A percentile compares a stretch with the other conserved stretches of the same genome.
phyloP scores from a whole-genome alignment of 2,329 filamentous ascomycete genomes.

The Aureobasidium pullulans region DNA sequence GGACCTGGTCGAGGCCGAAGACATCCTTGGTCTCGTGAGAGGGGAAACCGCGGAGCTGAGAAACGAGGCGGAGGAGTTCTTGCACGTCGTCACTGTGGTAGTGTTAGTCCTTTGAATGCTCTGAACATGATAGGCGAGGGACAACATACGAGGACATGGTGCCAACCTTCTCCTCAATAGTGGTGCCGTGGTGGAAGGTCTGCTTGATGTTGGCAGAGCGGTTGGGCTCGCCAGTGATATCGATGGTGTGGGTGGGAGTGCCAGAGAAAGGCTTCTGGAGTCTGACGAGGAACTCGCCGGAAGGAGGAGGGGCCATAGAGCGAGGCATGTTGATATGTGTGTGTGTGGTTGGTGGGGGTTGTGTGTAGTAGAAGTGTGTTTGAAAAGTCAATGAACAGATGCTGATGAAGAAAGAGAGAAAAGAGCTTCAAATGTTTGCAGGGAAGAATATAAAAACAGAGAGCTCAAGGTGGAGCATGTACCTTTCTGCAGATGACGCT shows the following conservation, averaged over 20 bases:
- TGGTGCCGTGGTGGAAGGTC: conserved; percentile 26
- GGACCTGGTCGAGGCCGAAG: conserved; percentile 31
- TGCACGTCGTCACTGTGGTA: conserved; percentile 33
- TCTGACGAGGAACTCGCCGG: conserved; percentile 28
- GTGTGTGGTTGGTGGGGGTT: background rate
- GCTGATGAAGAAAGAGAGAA: background rate
- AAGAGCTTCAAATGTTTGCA: background rate
- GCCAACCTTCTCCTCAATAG: conserved; percentile 32
- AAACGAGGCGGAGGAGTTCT: conserved; percentile 33
- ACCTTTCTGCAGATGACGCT: conserved; percentile 4
- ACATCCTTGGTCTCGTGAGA: conserved; percentile 32
- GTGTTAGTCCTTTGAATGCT: background rate
- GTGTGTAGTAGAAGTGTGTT: background rate
- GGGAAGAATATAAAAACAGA: background rate
- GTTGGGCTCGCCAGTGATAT: conserved; percentile 36
- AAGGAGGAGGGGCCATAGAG: conserved; percentile 27
- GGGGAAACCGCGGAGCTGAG: conserved; percentile 34
- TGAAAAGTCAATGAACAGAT: background rate
- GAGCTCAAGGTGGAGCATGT: conserved; percentile 2
- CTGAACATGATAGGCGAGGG: too few relatives aligned
- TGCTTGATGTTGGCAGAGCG: conserved; percentile 30
- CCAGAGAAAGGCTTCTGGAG: conserved; percentile 30
- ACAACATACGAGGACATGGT: conserved; percentile 27
- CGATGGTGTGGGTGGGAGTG: conserved; percentile 27
- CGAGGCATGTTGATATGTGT: conserved; percentile 11